These are phyloP conservation scores for Acanthamoeba triangularis DNA, from an alignment of 208 protist species.

Conservation along the genomic window DNA sequence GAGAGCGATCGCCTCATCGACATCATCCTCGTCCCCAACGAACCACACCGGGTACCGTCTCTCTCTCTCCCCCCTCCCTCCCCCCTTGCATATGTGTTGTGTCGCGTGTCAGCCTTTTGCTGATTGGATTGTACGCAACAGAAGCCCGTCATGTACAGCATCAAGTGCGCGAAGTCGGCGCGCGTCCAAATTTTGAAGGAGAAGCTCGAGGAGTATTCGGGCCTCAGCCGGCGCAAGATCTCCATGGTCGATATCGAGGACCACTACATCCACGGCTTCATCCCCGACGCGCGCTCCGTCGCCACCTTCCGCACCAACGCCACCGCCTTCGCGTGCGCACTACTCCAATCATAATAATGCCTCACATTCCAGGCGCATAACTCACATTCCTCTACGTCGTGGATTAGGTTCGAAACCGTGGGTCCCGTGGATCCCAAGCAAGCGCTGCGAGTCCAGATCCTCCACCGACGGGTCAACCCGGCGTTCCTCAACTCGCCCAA, in stretches of 20 bases:
- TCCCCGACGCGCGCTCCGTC: conserved; percentile 21
- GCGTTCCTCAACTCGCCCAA: conserved; percentile 20
- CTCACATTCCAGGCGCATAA: not conserved
- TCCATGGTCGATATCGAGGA: conserved; percentile 5
- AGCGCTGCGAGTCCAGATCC: conserved; percentile 23
- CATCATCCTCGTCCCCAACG: conserved; percentile 35
- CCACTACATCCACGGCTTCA: conserved; percentile 19
- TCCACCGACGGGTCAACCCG: conserved; percentile 30
- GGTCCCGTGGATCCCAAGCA: conserved; percentile 38
- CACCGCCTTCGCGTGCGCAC: not conserved
- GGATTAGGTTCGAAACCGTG: not conserved
- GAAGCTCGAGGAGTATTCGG: conserved; percentile 18
- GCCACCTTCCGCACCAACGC: conserved; percentile 18
- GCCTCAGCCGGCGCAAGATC: not conserved
- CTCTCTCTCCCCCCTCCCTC: not conserved
- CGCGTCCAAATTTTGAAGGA: conserved; percentile 28
- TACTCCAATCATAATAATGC: not conserved
- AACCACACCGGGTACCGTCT: not conserved
- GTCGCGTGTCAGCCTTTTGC: not conserved
- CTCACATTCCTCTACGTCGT: not conserved
- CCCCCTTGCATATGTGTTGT: not conserved
- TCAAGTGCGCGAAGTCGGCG: conserved; percentile 37
- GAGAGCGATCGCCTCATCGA: conserved; percentile 45
- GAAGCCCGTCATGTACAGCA: conserved; percentile 1
- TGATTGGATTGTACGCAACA: not conserved